A percentile compares a stretch with the other conserved stretches of the same genome.
Conservation (phyloP, 352 stramenopile species). For the Phytophthora ohioensis region DNA sequence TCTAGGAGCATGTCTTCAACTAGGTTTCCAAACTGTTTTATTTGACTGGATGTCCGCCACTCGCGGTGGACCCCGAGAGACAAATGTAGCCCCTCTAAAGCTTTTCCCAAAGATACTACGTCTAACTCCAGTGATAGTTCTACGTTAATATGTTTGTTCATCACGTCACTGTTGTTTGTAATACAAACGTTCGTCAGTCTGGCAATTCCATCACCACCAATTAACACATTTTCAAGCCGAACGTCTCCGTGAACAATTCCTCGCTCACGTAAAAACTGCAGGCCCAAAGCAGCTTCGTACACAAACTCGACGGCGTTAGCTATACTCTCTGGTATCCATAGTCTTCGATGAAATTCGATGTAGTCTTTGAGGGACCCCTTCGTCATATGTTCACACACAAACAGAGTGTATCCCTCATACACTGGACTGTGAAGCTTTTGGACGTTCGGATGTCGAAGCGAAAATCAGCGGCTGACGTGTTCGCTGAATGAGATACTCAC, state of each 20-base stretch:
- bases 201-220: neutral
- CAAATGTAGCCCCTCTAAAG: too few species aligned
- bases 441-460: slow-evolving; percentile 14
- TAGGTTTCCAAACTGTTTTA: too few species aligned
- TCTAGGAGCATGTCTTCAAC: too few species aligned
- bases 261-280: slow-evolving; percentile 6
- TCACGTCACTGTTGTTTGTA: too few species aligned
- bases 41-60: too few species aligned
- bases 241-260: slow-evolving; percentile 1
- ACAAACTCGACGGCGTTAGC: neutral
- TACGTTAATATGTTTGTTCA: too few species aligned
- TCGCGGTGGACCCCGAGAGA: too few species aligned
- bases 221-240: slow-evolving; percentile 5
- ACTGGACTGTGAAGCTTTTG: slow-evolving; percentile 17
- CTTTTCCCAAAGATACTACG: too few species aligned
- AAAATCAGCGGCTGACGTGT: slow-evolving; percentile 11
- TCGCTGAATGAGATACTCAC: slow-evolving; percentile 1
- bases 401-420: slow-evolving; percentile 10
- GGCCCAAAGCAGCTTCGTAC: slow-evolving; percentile 2
- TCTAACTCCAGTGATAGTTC: too few species aligned
- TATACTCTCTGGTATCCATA: neutral
- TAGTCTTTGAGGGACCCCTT: slow-evolving; percentile 12
- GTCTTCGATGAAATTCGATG: neutral
- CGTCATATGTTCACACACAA: slow-evolving; percentile 15
- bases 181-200: neutral